Evolutionary conservation across 192 early-diverging fungal species (phyloP), one percentile per base, ranked within the genome.

Genomic region (Coemansia guatemalensis): DNA sequence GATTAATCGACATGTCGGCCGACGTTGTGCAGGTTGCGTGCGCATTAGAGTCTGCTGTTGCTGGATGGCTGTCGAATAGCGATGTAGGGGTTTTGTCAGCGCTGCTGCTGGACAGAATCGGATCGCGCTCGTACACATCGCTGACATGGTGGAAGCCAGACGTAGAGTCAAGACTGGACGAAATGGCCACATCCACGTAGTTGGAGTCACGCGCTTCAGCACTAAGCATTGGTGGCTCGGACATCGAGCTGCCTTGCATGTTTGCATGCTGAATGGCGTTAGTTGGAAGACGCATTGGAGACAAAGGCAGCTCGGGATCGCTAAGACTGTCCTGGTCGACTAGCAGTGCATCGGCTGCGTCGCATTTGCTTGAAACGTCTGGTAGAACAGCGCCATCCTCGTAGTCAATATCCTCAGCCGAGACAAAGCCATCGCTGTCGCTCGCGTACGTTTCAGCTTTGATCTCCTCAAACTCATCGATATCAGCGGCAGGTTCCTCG

Each of bases 351-450:
- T 48, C 58, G 33, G 35, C 23, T 21, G 48, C 48, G 21, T 56
- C 53, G 41, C 52, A 56, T 5, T 60, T 64, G 23, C 32, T 44
- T 22, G 6, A 20, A 52, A 8, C 47, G 20, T 51, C 35, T 8
- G 35, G 35, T n/a, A 53, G 35, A 32, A 24, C 53, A 53, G 29
- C 29, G 41, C 33, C n/a, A 39, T 48, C 56, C 1, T 30, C 53
- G 44, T 59, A 65, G 55, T 73, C 68, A 3, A 64, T 47, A 35
- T 79, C 76, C n/a, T 79, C 76, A 3, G 76, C 76, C 2, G 76
- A 79, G 1, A 79, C 71, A 67, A 83, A 82, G 8, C 82, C 72
- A 18, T 84, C 82, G 57, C 69, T 70, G 30, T 77, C 81, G 59
- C 71, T 71, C 30, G 53, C 69, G 21, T 63, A 70, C 14, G 59